phyloP scores from a whole-genome alignment of 345 rosid species.

The Ricinus communis region DNA sequence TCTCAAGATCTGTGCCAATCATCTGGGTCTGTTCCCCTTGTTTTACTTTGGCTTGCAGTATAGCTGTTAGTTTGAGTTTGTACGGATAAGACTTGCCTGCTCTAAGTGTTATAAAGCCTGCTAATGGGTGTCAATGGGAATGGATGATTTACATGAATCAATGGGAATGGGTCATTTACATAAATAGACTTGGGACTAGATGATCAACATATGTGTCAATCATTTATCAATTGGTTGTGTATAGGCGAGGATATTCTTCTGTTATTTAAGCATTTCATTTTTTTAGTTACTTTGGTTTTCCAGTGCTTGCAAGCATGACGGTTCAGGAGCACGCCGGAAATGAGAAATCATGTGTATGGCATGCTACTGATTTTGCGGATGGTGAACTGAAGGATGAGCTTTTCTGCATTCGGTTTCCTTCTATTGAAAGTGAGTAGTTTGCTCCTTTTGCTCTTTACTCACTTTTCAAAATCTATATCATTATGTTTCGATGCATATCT shows the following conservation, averaged over 20 bases:
- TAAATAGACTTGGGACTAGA: no score
- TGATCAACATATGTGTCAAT: no score
- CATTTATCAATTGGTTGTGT: no score
- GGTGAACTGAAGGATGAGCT: constrained; percentile 76
- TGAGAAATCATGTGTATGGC: constrained; percentile 78
- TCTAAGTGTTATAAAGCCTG: no score
- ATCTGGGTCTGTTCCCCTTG: constrained; percentile 46
- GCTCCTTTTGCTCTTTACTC: neutral
- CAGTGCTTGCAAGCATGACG: constrained; percentile 51
- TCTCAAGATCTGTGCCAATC: constrained; percentile 98
- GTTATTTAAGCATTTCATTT: neutral
- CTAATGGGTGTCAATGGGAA: no score
- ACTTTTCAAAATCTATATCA: no score
- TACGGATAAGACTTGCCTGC: no score
- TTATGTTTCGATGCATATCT: no score
- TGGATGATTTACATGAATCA: no score
- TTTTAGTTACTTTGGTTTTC: neutral
- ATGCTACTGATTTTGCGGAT: constrained; percentile 70
- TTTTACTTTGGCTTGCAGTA: neutral
- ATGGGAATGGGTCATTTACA: no score
- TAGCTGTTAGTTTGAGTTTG: neutral
- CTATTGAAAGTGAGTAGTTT: constrained; percentile 58
- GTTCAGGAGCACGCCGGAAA: constrained; percentile 73
- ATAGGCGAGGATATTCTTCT: no score
- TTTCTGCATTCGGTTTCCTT: constrained; percentile 74